phyloP scores from a whole-genome alignment of 257 asterid species.

The Penstemon davidsonii region DNA sequence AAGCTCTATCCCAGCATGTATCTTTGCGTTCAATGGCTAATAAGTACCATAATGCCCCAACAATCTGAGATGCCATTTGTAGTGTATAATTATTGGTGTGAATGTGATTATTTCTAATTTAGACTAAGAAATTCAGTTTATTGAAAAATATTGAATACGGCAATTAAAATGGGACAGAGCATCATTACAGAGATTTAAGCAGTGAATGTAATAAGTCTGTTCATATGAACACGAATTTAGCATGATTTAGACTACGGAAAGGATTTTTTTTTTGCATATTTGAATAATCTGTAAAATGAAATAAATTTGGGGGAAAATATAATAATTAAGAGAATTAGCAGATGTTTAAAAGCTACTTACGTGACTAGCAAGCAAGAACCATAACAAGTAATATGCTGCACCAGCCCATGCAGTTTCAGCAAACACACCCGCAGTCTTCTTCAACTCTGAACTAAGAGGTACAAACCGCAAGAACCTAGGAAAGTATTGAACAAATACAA shows the following conservation, averaged over 20 bases:
- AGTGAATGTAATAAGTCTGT: not conserved
- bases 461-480: constrained; percentile 75
- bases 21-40: constrained; percentile 85
- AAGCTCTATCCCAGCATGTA: constrained; percentile 83
- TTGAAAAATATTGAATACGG: not conserved
- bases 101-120: not conserved
- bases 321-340: constrained; percentile 9
- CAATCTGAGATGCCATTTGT: constrained; percentile 52
- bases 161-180: not conserved
- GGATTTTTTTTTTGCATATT: constrained; percentile 1
- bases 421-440: constrained; percentile 89
- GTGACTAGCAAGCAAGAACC: constrained; percentile 96
- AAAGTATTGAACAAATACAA: constrained; percentile 75
- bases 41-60: constrained; percentile 83
- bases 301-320: not conserved
- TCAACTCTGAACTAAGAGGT: constrained; percentile 84
- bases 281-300: constrained; percentile 6
- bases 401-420: constrained; percentile 99
- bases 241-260: not conserved
- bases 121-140: not conserved
- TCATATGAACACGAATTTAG: not conserved
- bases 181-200: not conserved
- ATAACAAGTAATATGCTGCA: constrained; percentile 85
- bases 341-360: constrained; percentile 48
- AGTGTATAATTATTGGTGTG: constrained; percentile 12